phyloP scores from a whole-genome alignment of 2,329 filamentous ascomycete genomes.

The Pseudogymnoascus sp. region DNA sequence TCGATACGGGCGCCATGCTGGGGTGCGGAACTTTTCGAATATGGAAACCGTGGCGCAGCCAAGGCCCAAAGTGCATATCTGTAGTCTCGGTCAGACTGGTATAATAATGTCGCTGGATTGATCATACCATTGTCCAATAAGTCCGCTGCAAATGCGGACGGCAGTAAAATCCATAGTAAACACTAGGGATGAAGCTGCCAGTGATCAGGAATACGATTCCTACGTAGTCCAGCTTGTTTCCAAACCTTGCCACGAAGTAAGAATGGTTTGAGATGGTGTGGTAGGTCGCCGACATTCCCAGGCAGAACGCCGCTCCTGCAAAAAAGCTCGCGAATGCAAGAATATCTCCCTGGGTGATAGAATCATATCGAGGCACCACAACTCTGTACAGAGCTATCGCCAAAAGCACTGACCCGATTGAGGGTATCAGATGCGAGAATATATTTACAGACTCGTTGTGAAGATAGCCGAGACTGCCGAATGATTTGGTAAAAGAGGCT shows the following conservation, averaged over 20 bases:
- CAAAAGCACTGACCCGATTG: conserved; percentile 56
- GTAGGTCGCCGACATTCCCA: conserved; percentile 77
- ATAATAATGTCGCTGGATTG: background rate
- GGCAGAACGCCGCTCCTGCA: conserved; percentile 60
- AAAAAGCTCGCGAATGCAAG: conserved; percentile 74
- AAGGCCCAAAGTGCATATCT: conserved; percentile 74
- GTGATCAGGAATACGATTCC: conserved; percentile 90
- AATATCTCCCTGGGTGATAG: conserved; percentile 57
- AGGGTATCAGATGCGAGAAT: conserved; percentile 54
- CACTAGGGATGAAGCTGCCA: conserved; percentile 79
- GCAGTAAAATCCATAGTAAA: conserved; percentile 83
- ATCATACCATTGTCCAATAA: conserved; percentile 69
- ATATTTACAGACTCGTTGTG: conserved; percentile 64
- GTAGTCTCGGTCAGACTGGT: background rate
- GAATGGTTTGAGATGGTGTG: conserved; percentile 85
- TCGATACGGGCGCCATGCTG: conserved; percentile 75
- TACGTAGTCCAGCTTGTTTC: conserved; percentile 90
- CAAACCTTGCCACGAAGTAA: conserved; percentile 66
- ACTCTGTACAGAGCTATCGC: conserved; percentile 47
- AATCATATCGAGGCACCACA: conserved; percentile 58
- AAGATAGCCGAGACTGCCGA: conserved; percentile 52
- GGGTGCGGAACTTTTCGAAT: conserved; percentile 75
- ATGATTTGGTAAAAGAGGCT: conserved; percentile 51
- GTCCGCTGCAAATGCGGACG: conserved; percentile 54
- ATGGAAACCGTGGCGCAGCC: conserved; percentile 72